Conservation (phyloP, 306 rosid genomes). For the Prunus padus region DNA sequence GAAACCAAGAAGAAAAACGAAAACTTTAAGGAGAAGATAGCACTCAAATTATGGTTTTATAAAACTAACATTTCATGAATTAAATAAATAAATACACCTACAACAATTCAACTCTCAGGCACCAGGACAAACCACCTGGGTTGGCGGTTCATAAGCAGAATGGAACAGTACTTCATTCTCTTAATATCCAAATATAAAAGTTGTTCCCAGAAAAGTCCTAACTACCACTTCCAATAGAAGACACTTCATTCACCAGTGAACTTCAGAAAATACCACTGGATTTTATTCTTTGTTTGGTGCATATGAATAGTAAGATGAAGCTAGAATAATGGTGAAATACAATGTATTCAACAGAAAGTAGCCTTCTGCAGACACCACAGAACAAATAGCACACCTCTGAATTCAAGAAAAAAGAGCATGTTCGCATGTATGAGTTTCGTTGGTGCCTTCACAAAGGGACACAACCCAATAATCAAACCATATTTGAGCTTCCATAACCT, state of each 20-base stretch:
- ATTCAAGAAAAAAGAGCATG: neutral
- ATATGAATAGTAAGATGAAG: neutral
- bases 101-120: neutral
- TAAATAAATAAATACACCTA: neutral
- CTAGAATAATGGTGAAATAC: neutral
- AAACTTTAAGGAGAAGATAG: neutral
- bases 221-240: neutral
- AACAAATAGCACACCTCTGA: no score
- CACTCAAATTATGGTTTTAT: neutral
- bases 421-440: neutral
- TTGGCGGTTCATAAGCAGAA: neutral
- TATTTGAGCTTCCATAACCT: no score
- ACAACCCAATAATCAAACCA: neutral
- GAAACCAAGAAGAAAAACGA: neutral
- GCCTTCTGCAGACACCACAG: no score
- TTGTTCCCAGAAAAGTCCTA: neutral
- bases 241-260: slow-evolving; percentile 9
- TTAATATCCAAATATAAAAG: neutral
- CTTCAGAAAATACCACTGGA: neutral
- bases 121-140: neutral
- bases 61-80: neutral
- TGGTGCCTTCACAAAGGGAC: neutral
- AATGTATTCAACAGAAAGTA: neutral
- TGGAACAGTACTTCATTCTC: neutral
- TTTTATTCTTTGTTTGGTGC: neutral